Conservation (phyloP, 2,329 filamentous ascomycete species). For the Hypoxylon sp. region DNA sequence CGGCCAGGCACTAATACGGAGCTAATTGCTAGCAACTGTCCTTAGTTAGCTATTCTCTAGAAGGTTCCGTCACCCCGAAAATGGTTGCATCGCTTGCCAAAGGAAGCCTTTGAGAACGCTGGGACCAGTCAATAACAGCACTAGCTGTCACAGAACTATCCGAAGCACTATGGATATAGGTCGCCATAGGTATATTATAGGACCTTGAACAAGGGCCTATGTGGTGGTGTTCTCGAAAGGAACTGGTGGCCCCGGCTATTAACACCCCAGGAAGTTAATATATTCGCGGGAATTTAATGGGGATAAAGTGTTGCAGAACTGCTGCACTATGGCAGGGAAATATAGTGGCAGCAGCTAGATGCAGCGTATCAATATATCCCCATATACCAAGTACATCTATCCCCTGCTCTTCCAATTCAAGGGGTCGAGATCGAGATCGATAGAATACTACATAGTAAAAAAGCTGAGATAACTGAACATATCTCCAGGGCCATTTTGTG, state of each 20-base stretch:
- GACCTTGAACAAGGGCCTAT: neutral
- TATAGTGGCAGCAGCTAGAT: conserved; percentile 3
- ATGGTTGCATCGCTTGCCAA: neutral
- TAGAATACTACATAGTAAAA: conserved; percentile 1
- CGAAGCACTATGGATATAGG: neutral
- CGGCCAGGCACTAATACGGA: neutral
- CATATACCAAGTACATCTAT: neutral
- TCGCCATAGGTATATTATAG: neutral
- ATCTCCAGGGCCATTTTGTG: neutral
- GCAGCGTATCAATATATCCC: neutral
- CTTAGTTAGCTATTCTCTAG: neutral
- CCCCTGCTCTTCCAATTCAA: neutral
- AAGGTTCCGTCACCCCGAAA: neutral
- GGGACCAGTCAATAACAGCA: neutral
- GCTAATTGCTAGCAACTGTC: neutral
- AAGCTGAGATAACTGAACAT: conserved; percentile 3
- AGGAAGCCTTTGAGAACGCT: neutral
- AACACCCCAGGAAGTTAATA: conserved; percentile 20
- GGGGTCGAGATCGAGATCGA: neutral
- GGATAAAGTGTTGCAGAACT: neutral
- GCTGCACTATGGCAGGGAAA: conserved; percentile 1
- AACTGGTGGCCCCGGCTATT: conserved; percentile 17
- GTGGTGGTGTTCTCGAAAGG: conserved; percentile 5
- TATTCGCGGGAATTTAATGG: conserved; percentile 1
- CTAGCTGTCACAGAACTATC: neutral